A percentile compares a stretch with the other conserved stretches of the same genome.
Conservation (phyloP, 345 rosid species). For the Salix viminalis region DNA sequence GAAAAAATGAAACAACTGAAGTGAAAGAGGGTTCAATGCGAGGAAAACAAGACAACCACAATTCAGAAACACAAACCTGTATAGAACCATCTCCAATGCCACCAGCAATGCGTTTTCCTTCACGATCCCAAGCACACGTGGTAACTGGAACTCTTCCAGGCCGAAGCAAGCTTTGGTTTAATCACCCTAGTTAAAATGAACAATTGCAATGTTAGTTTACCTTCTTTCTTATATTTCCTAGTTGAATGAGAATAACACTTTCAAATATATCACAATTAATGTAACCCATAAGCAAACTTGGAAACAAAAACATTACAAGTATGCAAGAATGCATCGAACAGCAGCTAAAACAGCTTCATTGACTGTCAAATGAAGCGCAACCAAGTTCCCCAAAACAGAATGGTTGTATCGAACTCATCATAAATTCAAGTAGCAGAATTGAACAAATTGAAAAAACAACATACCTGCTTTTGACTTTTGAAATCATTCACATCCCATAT, state of each 20-base stretch:
- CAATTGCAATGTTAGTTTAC: constrained; percentile 7
- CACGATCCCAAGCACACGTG: constrained; percentile 89
- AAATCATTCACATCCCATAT: constrained; percentile 98
- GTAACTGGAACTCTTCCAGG: constrained; percentile 97
- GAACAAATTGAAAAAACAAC: not conserved
- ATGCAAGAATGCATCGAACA: not conserved
- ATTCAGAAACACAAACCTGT: constrained; percentile 53
- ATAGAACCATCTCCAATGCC: constrained; percentile 92
- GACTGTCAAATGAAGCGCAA: not conserved
- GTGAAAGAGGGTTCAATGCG: not conserved
- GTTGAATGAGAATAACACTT: constrained; percentile 9
- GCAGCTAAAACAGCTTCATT: not conserved
- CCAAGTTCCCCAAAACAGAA: not conserved
- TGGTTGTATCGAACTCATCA: not conserved
- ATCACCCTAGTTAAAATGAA: constrained; percentile 63
- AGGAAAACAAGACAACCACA: not conserved
- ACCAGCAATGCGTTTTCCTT: constrained; percentile 89
- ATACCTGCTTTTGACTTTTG: constrained; percentile 88
- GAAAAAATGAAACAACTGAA: not conserved
- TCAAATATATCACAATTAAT: not conserved
- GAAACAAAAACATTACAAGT: too few species aligned
- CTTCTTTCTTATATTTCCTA: not conserved
- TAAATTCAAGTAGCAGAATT: not conserved
- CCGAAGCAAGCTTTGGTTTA: constrained; percentile 91
- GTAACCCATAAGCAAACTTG: not conserved